Evolutionary conservation across 2,329 filamentous ascomycete species (phyloP).

Genomic region (Trichoderma oligosporum): DNA sequence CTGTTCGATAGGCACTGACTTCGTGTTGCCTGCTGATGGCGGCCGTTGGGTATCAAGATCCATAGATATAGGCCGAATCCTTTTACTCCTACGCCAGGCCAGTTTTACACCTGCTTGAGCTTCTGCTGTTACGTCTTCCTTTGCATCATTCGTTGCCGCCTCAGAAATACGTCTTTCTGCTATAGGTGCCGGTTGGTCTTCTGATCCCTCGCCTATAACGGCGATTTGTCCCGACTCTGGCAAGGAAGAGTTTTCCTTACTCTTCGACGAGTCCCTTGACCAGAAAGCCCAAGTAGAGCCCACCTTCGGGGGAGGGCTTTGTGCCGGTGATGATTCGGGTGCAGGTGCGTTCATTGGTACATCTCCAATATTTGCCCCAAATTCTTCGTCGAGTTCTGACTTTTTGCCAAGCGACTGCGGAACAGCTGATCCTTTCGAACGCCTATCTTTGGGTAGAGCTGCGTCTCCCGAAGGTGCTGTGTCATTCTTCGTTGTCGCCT

Average conservation of each 20-base stretch:
- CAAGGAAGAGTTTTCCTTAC: conserved; percentile 29
- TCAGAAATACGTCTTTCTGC: conserved; percentile 42
- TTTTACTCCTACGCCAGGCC: conserved; percentile 43
- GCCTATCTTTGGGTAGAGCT: conserved; percentile 2
- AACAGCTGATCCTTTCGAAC: not conserved
- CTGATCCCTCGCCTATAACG: conserved; percentile 53
- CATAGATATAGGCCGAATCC: conserved; percentile 45
- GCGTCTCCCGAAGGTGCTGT: not conserved
- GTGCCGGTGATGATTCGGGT: conserved; percentile 27
- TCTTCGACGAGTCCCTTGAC: conserved; percentile 56
- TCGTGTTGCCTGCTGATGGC: conserved; percentile 21
- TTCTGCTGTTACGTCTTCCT: conserved; percentile 32
- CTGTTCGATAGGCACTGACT: conserved; percentile 10
- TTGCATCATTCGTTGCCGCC: conserved; percentile 33
- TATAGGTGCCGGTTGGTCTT: conserved; percentile 51
- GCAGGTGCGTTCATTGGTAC: conserved; percentile 41
- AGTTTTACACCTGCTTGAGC: conserved; percentile 27
- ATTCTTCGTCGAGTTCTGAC: conserved; percentile 9
- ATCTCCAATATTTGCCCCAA: conserved; percentile 37
- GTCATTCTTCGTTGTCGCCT: not conserved
- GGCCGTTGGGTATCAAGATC: conserved; percentile 41
- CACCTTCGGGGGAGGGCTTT: conserved; percentile 41
- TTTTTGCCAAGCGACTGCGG: not conserved
- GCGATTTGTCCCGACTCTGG: conserved; percentile 52
- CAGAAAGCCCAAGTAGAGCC: conserved; percentile 79